These are phyloP conservation scores for Bipolaris bicolor DNA, from an alignment of 2,329 filamentous ascomycete genomes.

Conservation along the genomic window DNA sequence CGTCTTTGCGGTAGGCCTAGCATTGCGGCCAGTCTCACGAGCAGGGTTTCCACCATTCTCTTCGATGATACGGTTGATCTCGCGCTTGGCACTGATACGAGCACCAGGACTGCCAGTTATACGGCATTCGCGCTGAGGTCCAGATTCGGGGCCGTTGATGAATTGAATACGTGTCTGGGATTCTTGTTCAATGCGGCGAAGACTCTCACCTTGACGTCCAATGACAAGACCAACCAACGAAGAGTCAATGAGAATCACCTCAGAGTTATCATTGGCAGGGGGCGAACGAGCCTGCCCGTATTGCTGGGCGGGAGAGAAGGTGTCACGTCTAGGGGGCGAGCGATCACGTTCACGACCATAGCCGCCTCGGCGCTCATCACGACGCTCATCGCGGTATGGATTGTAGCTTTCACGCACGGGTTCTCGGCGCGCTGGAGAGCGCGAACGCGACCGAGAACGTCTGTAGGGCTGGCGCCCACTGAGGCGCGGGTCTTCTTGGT, in stretches of 20 bases:
- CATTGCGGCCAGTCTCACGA: constrained; percentile 47
- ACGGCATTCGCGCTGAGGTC: constrained; percentile 80
- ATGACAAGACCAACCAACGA: constrained; percentile 89
- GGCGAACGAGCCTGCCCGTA: constrained; percentile 64
- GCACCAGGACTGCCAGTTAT: constrained; percentile 76
- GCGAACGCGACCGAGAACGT: constrained; percentile 74
- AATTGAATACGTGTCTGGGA: constrained; percentile 88
- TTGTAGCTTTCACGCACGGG: constrained; percentile 77
- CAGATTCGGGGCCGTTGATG: constrained; percentile 75
- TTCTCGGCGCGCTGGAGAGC: constrained; percentile 65
- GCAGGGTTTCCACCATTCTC: constrained; percentile 70
- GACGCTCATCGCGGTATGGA: constrained; percentile 84
- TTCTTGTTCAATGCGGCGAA: constrained; percentile 82
- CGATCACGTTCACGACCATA: constrained; percentile 76
- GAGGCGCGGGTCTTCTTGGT: constrained; percentile 56
- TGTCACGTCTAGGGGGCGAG: constrained; percentile 65
- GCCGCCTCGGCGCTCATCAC: constrained; percentile 66
- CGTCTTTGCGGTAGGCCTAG: constrained; percentile 51
- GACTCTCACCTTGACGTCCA: constrained; percentile 86
- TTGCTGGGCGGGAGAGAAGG: constrained; percentile 66
- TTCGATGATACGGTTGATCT: constrained; percentile 87
- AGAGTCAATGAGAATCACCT: constrained; percentile 86
- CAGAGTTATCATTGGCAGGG: constrained; percentile 71
- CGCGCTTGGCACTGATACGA: constrained; percentile 77
- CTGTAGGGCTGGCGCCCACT: constrained; percentile 61